Base-by-base conservation (phyloP, 116 monocot genomes). In the Posidonia oceanica region DNA sequence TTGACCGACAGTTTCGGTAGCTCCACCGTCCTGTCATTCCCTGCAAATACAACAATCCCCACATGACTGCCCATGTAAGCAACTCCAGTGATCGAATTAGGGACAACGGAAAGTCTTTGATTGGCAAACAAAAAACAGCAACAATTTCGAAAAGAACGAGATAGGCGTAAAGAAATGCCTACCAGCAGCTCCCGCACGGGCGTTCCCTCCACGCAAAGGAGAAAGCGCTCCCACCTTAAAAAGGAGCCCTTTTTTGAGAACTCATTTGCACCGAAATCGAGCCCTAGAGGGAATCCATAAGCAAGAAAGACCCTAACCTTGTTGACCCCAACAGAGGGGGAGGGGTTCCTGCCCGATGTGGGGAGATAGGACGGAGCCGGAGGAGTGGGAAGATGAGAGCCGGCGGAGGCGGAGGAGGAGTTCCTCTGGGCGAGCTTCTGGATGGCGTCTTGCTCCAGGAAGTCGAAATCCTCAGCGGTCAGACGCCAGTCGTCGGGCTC, bases 381-480 rank as follows among this genome's bases (percentile, higher is more conserved):
- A n/a, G 58, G 20, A 44, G 17, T 29, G 36, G 12, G 21, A 48
- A 6, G 60, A 3, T 36, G 53, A 57, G 52, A 54, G 21, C 4
- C 58, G 38, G 52, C 58, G 54, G n/a, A 75, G 18, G 73, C 56
- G 39, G 75, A 76, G 0, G 75, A 68, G 44, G 83, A 74, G 54
- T 73, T 55, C 14, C 79, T 95, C 67, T 83, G 73, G 61, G 88
- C 73, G 66, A 95, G 75, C 84, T 88, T 84, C 63, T 81, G 70
- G 67, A 86, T 74, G 54, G 95, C 95, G 54, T 95, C 91, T 67
- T 69, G 55, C 71, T 95, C 95, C 36, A 95, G 53, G 62, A 81
- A 75, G 74, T 91, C 91, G 59, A 95, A 81, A 18, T 95, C 78
- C 59, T 91, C 88, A 36, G 88, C 91, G 79, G 77, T 95, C 52